Base-by-base conservation (phyloP, 75 land plant genomes). In the Ceratopteris richardii region DNA sequence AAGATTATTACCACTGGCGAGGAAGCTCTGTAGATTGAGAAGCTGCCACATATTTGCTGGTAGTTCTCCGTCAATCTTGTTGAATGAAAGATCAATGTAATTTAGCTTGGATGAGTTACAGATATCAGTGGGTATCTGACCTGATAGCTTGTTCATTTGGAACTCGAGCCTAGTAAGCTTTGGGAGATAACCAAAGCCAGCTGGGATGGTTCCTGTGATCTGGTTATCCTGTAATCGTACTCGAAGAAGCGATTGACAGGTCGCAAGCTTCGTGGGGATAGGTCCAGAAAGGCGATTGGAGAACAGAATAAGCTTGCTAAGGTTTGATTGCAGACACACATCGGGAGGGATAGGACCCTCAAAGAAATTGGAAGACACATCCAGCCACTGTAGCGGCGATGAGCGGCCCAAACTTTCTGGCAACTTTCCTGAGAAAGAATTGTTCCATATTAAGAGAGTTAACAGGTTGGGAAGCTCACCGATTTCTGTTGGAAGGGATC, bases 1-100 rank as follows among this genome's bases (percentile, higher is more conserved):
- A 71, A 93, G 78, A 57, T 73, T 76, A 77, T 93, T 93, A 73
- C 84, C 80, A 60, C 74, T 83, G 19, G 78, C 80, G 40, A 71
- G 44, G 62, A 86, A 60, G 60, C 59, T 20, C 23, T 56, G 52
- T 52, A 86, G 67, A 42, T n/a, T 59, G 19, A 51, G 44, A 37
- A 86, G 71, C 31, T 47, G 52, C 23, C 78, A 77, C 28, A 82
- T n/a, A 2, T 77, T 75, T 2, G 58, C 25, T 0, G 86, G 82
- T 16, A 90, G 59, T 16, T 77, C 62, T 0, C 96, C 90, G 3
- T 17, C 30, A 41, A 86, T 69, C 27, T 51, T 26, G 59, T 86
- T 86, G 4, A 61, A 31, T 10, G 86, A 85, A 33, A 89, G 42
- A 56, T 89, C 90, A n/a, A 89, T 63, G 61, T 77, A 82, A 22